Evolutionary conservation across 2,329 filamentous ascomycete species (phyloP).

Genomic region (Trichoderma sp.): DNA sequence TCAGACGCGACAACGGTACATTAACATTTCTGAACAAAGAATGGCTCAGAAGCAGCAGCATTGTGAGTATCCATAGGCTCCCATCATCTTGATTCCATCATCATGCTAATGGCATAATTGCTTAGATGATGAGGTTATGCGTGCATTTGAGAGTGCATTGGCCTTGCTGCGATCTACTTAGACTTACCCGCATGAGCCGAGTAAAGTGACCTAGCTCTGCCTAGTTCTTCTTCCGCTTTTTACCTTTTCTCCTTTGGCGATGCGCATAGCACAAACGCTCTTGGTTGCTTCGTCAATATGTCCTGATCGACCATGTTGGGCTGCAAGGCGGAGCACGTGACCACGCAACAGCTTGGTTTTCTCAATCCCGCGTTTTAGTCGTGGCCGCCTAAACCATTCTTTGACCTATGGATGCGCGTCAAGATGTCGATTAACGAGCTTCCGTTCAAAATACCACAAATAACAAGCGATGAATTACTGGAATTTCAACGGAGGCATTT

Average conservation of each 20-base stretch:
- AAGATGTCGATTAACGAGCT: conserved; percentile 3
- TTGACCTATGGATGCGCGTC: neutral
- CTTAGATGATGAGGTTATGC: conserved; percentile 54
- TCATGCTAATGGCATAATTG: conserved; percentile 21
- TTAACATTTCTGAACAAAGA: conserved; percentile 68
- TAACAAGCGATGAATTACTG: conserved; percentile 50
- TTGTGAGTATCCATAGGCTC: conserved; percentile 53
- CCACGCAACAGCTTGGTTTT: neutral
- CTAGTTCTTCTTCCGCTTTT: neutral
- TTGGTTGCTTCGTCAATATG: neutral
- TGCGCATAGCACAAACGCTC: neutral
- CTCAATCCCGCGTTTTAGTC: neutral
- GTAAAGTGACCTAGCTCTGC: neutral
- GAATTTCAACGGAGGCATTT: conserved; percentile 62
- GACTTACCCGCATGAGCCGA: neutral
- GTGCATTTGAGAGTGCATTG: conserved; percentile 61
- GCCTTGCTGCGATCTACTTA: conserved; percentile 47
- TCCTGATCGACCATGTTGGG: neutral
- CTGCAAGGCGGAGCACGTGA: neutral
- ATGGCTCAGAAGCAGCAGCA: conserved; percentile 75
- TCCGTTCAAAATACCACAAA: conserved; percentile 24
- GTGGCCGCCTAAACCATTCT: neutral
- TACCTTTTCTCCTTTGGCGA: neutral
- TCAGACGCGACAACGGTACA: conserved; percentile 73
- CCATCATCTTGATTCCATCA: neutral